These are phyloP conservation scores for Torulaspora gathmanii DNA, from an alignment of 805 yeast genomes.

Conservation along the genomic window DNA sequence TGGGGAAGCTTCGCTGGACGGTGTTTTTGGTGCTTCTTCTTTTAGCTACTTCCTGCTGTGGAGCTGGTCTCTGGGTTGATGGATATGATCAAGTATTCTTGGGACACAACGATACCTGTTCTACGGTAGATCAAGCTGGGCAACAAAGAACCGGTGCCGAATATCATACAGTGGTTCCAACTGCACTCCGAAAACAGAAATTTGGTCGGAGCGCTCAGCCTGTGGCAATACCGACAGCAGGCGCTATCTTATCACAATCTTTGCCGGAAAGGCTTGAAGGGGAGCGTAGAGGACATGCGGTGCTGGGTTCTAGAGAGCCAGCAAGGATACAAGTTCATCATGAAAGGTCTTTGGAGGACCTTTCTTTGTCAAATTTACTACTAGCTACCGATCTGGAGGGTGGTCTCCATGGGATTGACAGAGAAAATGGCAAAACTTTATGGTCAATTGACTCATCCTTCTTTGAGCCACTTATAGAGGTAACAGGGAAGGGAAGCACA, in stretches of 20 bases:
- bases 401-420: slow-evolving; percentile 69
- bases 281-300: not conserved
- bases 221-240: not conserved
- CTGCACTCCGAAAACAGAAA: slow-evolving; percentile 11
- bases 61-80: slow-evolving; percentile 6
- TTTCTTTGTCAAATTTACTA: slow-evolving; percentile 48
- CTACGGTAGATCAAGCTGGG: not conserved
- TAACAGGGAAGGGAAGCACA: slow-evolving; percentile 18
- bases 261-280: not conserved
- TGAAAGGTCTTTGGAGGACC: slow-evolving; percentile 16
- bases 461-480: slow-evolving; percentile 24
- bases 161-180: slow-evolving; percentile 12
- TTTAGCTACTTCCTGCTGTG: slow-evolving; percentile 4
- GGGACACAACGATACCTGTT: not conserved
- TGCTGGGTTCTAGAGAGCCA: slow-evolving; percentile 6
- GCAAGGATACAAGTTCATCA: slow-evolving; percentile 11
- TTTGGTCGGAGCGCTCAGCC: not conserved
- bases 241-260: not conserved
- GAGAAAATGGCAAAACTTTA: slow-evolving; percentile 65
- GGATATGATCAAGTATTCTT: not conserved
- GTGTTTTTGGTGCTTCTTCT: slow-evolving; percentile 1
- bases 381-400: slow-evolving; percentile 84
- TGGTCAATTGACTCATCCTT: slow-evolving; percentile 67
- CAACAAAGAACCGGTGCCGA: slow-evolving; percentile 3
- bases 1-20: not conserved